Evolutionary conservation across 2,329 filamentous ascomycete genomes (phyloP).

Genomic region (Cercospora janseana): DNA sequence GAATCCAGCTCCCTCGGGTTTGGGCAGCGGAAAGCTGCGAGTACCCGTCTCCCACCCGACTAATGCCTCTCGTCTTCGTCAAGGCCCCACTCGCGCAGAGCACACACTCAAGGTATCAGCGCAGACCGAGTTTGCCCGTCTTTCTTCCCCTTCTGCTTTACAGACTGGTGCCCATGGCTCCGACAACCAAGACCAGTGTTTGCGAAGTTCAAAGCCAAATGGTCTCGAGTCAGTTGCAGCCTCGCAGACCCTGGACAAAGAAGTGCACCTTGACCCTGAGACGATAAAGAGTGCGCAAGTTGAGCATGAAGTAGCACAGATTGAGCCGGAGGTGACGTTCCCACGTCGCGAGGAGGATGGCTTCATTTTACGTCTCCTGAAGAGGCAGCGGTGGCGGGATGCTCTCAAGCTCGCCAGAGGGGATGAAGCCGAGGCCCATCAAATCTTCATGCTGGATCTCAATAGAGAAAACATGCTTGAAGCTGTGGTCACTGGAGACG

Average conservation of each 20-base stretch:
- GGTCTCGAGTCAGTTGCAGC: no score
- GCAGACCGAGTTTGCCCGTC: neutral
- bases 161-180: no score
- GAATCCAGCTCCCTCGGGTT: no score
- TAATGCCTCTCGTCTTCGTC: constrained; percentile 6
- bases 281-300: neutral
- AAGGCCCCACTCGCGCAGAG: neutral
- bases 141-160: no score
- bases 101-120: neutral
- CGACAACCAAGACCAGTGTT: no score
- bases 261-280: neutral
- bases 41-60: neutral
- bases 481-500: constrained; percentile 12
- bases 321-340: constrained; percentile 1
- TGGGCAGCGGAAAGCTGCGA: constrained; percentile 11
- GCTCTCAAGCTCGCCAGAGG: constrained; percentile 12
- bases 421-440: constrained; percentile 3
- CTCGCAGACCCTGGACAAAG: no score
- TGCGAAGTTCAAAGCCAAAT: no score
- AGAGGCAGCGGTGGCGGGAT: constrained; percentile 16
- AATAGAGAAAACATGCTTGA: constrained; percentile 19
- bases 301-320: neutral
- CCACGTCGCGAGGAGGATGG: constrained; percentile 2
- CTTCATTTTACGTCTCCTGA: neutral
- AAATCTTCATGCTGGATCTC: constrained; percentile 12